Evolutionary conservation across 116 monocot species (phyloP).

Genomic region (Trichopus zeylanicus): DNA sequence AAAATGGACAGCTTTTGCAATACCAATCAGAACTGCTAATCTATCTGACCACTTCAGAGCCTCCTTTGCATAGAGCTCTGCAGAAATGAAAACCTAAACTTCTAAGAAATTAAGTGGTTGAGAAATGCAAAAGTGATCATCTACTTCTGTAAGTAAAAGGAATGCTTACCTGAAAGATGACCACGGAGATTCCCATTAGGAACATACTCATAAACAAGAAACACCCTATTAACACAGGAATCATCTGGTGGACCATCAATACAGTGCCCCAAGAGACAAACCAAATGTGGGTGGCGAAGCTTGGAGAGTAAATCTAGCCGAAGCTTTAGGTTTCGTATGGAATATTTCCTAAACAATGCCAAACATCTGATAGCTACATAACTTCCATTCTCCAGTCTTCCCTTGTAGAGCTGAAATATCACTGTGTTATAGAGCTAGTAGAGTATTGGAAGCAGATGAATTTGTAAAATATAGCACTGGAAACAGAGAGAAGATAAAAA

Average conservation of each 20-base stretch:
- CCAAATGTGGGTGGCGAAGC: constrained; percentile 91
- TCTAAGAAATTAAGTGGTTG: not conserved
- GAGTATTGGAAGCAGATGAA: no score
- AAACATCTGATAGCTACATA: constrained; percentile 83
- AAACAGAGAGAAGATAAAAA: no score
- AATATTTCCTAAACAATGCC: constrained; percentile 63
- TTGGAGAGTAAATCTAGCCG: constrained; percentile 89
- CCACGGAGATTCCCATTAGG: constrained; percentile 57
- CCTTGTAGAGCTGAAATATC: constrained; percentile 79
- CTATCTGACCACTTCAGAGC: constrained; percentile 77
- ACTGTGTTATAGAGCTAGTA: no score
- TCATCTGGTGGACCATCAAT: constrained; percentile 46
- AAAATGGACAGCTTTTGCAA: constrained; percentile 84
- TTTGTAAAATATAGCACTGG: no score
- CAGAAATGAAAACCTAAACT: constrained; percentile 16
- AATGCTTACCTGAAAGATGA: constrained; percentile 59
- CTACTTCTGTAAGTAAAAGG: not conserved
- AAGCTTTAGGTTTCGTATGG: constrained; percentile 84
- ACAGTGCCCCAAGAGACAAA: constrained; percentile 88
- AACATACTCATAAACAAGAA: constrained; percentile 73
- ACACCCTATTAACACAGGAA: constrained; percentile 52
- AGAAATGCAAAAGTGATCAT: not conserved
- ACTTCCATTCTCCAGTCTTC: constrained; percentile 84
- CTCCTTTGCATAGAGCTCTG: constrained; percentile 50
- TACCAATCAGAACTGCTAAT: constrained; percentile 49